Base-by-base conservation (phyloP, 208 protist species). In the Crithidia acanthocephali region DNA sequence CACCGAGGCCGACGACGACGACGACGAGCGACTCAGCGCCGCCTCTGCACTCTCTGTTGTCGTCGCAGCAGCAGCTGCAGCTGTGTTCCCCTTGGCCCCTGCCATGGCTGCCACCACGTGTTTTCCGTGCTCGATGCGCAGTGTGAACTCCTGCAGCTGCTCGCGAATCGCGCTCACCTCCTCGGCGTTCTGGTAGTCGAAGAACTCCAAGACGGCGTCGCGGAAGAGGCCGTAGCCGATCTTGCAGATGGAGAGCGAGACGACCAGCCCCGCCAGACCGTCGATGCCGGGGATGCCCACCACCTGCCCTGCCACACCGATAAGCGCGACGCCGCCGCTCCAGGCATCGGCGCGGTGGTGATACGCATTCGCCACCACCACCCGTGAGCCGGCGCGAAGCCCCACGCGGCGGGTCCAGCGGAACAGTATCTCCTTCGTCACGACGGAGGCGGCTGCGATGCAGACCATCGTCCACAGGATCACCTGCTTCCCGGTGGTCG, bases 311-410 rank as follows among this genome's bases (percentile, higher is more conserved):
- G 74, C 76, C 13, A 95, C 92, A 35, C 92, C 92, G 23, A 96
- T 47, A 28, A 96, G 82, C 53, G 89, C 89, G 15, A 96, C 84
- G 18, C 74, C 85, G n/a, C 86, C 88, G 59, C 84, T 93, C 89
- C 92, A 96, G 23, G 92, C 92, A 70, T 96, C 92, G 1, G 89
- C 92, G 22, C 92, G 88, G 74, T 96, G 92, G 57, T 96, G 92
- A 53, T 90, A 96, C 2, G 92, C 92, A 69, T 96, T 96, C 20
- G 92, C 92, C 25, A 96, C 81, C 3, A 95, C 87, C 50, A 96
- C 92, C 0, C 89, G 87, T 20, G 92, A 96, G 2, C 86, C 84
- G 8, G 92, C 92, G 2, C 69, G 76, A 72, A 81, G 57, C 1
- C 92, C 92, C 1, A 96, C 89, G 1, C 86, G 81, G 15, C 76